These are phyloP conservation scores for Pythium coloratum DNA, from an alignment of 352 stramenopile genomes.

Conservation along the genomic window DNA sequence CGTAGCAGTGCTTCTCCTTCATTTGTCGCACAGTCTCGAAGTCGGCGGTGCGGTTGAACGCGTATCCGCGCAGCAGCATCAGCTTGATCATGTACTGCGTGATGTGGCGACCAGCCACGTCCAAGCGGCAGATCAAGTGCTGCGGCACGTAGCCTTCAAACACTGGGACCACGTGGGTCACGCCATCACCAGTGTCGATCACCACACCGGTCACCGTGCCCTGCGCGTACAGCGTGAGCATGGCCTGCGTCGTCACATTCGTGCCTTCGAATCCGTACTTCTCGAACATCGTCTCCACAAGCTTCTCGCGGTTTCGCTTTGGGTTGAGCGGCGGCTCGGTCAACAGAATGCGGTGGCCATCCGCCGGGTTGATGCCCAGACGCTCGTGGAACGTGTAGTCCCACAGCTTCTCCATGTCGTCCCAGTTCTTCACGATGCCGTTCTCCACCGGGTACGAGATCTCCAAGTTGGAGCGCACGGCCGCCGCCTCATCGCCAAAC, in stretches of 20 bases:
- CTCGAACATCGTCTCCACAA: conserved; percentile 94
- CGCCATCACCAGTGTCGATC: conserved; percentile 92
- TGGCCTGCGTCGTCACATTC: conserved; percentile 92
- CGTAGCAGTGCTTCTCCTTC: conserved; percentile 95
- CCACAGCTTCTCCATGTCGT: conserved; percentile 97
- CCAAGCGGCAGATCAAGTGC: conserved; percentile 89
- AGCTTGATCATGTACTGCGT: conserved; percentile 96
- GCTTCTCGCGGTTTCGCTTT: conserved; percentile 89
- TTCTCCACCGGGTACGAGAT: conserved; percentile 94
- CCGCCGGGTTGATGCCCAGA: conserved; percentile 63
- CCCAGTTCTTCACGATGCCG: conserved; percentile 96
- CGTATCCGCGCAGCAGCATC: conserved; percentile 88
- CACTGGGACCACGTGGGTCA: conserved; percentile 92
- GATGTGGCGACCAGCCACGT: conserved; percentile 92
- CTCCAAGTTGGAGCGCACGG: conserved; percentile 84
- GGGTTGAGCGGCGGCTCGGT: conserved; percentile 93
- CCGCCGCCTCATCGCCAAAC: conserved; percentile 93
- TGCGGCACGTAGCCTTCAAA: conserved; percentile 91
- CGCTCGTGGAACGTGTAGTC: conserved; percentile 96
- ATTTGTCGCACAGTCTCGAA: conserved; percentile 94
- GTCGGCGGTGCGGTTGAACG: conserved; percentile 91
- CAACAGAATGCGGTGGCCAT: conserved; percentile 87
- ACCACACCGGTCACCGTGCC: conserved; percentile 90
- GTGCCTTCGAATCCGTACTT: conserved; percentile 90
- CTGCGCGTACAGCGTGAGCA: conserved; percentile 93